Evolutionary conservation across 73 alveolate species (phyloP), one percentile per base, ranked within the genome.

Genomic region (Symbiodinium pilosum): DNA sequence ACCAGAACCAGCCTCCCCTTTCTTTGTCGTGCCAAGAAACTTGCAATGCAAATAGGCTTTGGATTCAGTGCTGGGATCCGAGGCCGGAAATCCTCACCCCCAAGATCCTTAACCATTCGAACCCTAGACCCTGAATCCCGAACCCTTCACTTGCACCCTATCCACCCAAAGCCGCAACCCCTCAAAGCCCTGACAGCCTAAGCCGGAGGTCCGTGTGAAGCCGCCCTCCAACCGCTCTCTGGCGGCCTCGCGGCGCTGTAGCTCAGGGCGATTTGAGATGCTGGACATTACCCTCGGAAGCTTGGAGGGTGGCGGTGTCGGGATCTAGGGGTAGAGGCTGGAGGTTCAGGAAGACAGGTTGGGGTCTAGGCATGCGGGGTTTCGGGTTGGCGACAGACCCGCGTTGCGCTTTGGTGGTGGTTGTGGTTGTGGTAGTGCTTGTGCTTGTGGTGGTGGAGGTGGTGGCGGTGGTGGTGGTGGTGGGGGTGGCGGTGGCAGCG

Each of bases 201-300:
- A 16, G 64, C n/a, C n/a, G n/a, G n/a, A 91, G 97, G 97, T 91
- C 40, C 81, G 88, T 8, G 88, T 91, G 89, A 91, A 42, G 81
- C 89, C 84, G 75, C 89, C 39, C 52, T 41, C 89, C 54, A 91
- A 91, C 52, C 75, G 97, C 87, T 43, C 97, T 9, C 75, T 41
- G 40, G 34, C 89, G 89, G 77, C 75, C 95, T 40, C 89, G 20
- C 97, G 97, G 88, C 97, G 97, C 36, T 91, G 97, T 26, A n/a
- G 88, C 77, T 91, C 97, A 3, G 75, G 75, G 51, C 97, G 97
- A 77, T 91, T 91, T 68, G 97, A 91, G 77, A 69, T 86, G 56
- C 88, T 91, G 81, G 87, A 91, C 81, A 71, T 91, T 81, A 28
- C n/a, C 81, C 81, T 91, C 39, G 95, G 95, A 39, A 28, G 44